Conservation (phyloP, 2,329 filamentous ascomycete genomes). For the Paecilomyces sp. region DNA sequence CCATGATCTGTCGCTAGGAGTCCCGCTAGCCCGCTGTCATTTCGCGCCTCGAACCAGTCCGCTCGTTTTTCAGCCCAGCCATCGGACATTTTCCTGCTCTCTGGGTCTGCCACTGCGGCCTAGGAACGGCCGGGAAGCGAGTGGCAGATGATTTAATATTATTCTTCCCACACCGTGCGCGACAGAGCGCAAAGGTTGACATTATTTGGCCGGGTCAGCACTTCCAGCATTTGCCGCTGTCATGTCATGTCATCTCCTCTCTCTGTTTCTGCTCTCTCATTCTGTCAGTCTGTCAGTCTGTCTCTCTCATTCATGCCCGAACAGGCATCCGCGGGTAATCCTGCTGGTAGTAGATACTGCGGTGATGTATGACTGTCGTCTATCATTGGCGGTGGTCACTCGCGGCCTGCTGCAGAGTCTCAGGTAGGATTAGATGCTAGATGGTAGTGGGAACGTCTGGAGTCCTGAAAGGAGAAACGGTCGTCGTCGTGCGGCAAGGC, state of each 20-base stretch:
- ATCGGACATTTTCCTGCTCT: neutral
- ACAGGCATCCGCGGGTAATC: neutral
- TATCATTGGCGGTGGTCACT: neutral
- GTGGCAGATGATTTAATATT: neutral
- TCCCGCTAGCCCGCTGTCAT: slow-evolving; percentile 1
- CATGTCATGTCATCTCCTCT: neutral
- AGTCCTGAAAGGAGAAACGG: neutral
- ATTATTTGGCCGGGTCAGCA: neutral
- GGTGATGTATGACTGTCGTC: neutral
- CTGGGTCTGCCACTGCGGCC: neutral
- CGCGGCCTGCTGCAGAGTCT: neutral
- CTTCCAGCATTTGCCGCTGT: neutral
- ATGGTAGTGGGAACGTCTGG: neutral
- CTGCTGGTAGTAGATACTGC: neutral
- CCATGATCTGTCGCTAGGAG: neutral
- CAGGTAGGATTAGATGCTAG: neutral
- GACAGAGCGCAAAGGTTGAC: neutral
- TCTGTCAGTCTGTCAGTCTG: neutral
- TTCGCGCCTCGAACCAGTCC: neutral
- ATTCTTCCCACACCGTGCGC: neutral
- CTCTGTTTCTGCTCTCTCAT: too few species aligned
- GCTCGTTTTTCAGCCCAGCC: neutral
- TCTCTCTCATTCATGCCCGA: neutral
- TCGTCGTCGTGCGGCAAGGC: neutral
- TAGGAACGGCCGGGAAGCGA: neutral